Percentiles rank a stretch among this genome's conserved stretches.
Conservation (phyloP, 148 eudicot species). For the Silene uniflora region DNA sequence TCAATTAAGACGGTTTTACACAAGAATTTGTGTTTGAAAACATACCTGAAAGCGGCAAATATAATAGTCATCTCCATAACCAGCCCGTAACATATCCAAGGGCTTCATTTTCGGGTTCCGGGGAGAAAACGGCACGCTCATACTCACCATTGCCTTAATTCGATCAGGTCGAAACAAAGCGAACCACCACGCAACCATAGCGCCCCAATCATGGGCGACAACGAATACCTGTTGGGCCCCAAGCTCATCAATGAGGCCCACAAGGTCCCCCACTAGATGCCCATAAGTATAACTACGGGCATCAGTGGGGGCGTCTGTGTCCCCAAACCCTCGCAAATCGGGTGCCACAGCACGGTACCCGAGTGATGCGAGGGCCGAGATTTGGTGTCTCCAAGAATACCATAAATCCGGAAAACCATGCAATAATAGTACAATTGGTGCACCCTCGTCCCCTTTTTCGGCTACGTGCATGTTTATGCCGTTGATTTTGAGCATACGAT, state of each 20-base stretch:
- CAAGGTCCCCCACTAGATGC: slow-evolving; percentile 55
- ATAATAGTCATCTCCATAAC: slow-evolving; percentile 18
- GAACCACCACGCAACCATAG: slow-evolving; percentile 22
- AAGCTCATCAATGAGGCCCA: slow-evolving; percentile 41
- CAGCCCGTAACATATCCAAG: not conserved
- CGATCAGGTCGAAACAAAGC: slow-evolving; percentile 23
- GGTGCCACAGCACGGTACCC: slow-evolving; percentile 62
- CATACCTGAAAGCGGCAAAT: slow-evolving; percentile 21
- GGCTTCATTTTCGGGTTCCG: slow-evolving; percentile 17
- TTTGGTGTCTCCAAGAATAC: slow-evolving; percentile 71
- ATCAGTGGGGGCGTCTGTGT: slow-evolving; percentile 42
- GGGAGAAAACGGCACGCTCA: slow-evolving; percentile 15
- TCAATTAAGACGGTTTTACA: no score
- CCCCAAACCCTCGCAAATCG: slow-evolving; percentile 65
- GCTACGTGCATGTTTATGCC: slow-evolving; percentile 32
- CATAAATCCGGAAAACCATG: slow-evolving; percentile 70
- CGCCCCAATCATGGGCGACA: slow-evolving; percentile 36
- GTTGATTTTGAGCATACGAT: slow-evolving; percentile 12
- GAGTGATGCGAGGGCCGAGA: slow-evolving; percentile 38
- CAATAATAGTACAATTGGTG: slow-evolving; percentile 44
- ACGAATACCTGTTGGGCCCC: slow-evolving; percentile 42
- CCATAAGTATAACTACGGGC: slow-evolving; percentile 41
- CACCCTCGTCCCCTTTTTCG: slow-evolving; percentile 37
- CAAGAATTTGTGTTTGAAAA: no score
- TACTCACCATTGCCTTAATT: slow-evolving; percentile 13